phyloP scores from a whole-genome alignment of 176 grass and related monocot species.

The Elymus sibiricus region DNA sequence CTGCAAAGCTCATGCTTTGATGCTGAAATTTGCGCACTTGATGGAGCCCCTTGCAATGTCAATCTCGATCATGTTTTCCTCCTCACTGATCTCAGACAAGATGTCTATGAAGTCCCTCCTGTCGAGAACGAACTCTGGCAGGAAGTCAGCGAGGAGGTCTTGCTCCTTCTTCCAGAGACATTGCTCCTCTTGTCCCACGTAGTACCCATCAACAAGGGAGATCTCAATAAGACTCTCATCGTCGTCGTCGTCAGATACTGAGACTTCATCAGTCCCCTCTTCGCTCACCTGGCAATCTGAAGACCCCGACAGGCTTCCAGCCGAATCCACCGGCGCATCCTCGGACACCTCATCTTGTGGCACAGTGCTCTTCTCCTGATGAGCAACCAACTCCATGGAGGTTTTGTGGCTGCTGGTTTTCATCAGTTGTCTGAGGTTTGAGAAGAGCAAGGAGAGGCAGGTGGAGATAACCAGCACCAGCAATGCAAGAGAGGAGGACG shows the following conservation, averaged over 20 bases:
- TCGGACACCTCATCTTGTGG: conserved; percentile 28
- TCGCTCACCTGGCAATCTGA: conserved; percentile 6
- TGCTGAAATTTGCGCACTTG: conserved; percentile 54
- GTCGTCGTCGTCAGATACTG: conserved; percentile 23
- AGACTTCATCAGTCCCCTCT: conserved; percentile 29
- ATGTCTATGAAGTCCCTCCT: conserved; percentile 65
- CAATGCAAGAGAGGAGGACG: conserved; percentile 54
- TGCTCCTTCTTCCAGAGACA: conserved; percentile 31
- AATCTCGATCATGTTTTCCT: conserved; percentile 93
- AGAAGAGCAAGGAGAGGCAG: conserved; percentile 57
- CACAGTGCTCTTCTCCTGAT: conserved; percentile 26
- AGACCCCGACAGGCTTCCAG: conserved; percentile 15
- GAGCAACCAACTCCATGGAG: conserved; percentile 33
- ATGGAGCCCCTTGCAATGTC: conserved; percentile 79
- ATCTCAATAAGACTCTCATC: conserved; percentile 88
- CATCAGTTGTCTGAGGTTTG: conserved; percentile 43
- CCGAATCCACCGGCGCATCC: neutral
- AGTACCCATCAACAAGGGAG: conserved; percentile 53
- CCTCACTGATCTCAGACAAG: conserved; percentile 68
- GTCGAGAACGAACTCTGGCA: conserved; percentile 58
- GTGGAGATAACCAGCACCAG: conserved; percentile 57
- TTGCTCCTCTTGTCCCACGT: conserved; percentile 23
- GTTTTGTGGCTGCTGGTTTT: conserved; percentile 20
- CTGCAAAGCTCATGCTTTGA: conserved; percentile 56
- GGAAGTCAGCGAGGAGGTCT: conserved; percentile 39